Evolutionary conservation across 75 land plant species (phyloP).

Genomic region (Cryptomeria japonica): DNA sequence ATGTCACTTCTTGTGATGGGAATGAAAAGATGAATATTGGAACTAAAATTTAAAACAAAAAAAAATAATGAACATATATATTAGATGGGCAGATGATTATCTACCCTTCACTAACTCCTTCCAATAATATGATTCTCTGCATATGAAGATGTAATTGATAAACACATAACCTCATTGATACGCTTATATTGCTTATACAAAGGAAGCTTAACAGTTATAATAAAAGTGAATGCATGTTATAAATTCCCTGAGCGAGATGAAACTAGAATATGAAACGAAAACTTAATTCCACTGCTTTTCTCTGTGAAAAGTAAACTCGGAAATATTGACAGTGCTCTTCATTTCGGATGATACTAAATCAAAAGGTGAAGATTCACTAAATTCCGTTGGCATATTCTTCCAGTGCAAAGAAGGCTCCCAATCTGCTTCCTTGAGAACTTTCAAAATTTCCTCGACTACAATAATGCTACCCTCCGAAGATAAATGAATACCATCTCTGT

Average conservation of each 20-base stretch:
- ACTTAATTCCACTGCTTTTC: conserved; percentile 53
- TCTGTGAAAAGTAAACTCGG: conserved; percentile 58
- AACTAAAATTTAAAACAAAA: neutral
- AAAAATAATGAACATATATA: neutral
- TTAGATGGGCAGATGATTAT: neutral
- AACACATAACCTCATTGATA: neutral
- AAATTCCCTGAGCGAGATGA: neutral
- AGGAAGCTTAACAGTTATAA: neutral
- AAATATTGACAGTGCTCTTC: conserved; percentile 48
- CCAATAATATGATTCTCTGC: neutral
- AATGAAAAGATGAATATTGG: neutral
- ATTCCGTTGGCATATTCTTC: conserved; percentile 77
- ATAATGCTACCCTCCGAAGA: conserved; percentile 77
- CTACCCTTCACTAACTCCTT: neutral
- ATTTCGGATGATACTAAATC: conserved; percentile 57
- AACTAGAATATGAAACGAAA: neutral
- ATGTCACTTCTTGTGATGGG: neutral
- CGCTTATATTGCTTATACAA: neutral
- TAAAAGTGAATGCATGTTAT: neutral
- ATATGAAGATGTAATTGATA: neutral
- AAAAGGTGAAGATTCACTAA: conserved; percentile 66
- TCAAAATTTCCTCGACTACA: conserved; percentile 81
- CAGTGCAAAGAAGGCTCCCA: conserved; percentile 85
- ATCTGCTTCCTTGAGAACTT: conserved; percentile 67
- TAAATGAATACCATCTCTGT: conserved; percentile 95